Conservation (phyloP, 106 monocot species). For the Dioscorea zingiberensis region DNA sequence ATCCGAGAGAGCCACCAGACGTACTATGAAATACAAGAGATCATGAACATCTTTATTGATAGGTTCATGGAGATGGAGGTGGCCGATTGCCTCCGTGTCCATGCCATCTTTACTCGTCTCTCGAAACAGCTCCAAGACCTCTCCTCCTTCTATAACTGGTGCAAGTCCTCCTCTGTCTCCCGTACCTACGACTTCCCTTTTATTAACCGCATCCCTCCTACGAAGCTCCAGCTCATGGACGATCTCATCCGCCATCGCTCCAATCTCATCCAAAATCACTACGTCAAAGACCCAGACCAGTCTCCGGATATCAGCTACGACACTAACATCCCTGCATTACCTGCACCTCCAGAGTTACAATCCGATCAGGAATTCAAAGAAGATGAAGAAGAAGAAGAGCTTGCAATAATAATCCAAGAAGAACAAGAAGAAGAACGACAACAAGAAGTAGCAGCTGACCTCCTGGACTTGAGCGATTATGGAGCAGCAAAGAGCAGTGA, state of each 20-base stretch:
- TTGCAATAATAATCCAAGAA: not conserved
- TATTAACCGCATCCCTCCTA: conserved; percentile 50
- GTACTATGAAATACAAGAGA: conserved; percentile 60
- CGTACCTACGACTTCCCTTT: conserved; percentile 74
- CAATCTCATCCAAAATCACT: not conserved
- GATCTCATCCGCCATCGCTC: conserved; percentile 74
- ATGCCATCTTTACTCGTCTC: conserved; percentile 54
- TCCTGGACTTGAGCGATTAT: conserved; percentile 37
- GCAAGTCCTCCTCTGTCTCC: conserved; percentile 43
- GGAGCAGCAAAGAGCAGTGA: conserved; percentile 1
- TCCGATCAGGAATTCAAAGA: not conserved
- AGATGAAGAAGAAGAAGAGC: not conserved
- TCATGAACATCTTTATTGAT: conserved; percentile 58
- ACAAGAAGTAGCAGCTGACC: conserved; percentile 25
- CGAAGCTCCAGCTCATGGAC: conserved; percentile 80
- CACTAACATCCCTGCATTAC: too few species aligned
- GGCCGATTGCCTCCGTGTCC: conserved; percentile 47
- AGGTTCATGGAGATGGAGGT: conserved; percentile 69
- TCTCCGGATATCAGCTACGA: not conserved
- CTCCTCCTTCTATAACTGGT: conserved; percentile 54
- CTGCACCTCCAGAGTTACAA: too few species aligned
- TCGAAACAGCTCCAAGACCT: conserved; percentile 85
- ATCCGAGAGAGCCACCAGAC: conserved; percentile 89
- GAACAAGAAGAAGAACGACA: not conserved
- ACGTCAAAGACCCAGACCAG: not conserved